Evolutionary conservation across 441 rosid genomes (phyloP), one percentile per base, ranked within the genome.

Genomic region (Arabidopsis lyrata): DNA sequence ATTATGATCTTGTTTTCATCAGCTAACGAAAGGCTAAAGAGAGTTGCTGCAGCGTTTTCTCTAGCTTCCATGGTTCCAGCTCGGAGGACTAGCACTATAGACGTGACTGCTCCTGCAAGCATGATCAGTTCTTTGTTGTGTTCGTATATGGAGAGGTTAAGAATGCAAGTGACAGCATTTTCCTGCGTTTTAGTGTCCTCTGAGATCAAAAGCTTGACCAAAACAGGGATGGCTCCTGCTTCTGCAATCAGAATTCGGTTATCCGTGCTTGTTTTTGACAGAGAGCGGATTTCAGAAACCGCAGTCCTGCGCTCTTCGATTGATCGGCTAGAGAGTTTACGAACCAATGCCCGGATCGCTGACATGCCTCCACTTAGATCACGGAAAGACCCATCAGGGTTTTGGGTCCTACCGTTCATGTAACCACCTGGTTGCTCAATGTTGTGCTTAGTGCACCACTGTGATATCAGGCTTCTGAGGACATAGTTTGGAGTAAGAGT

Each of bases 41-140:
- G 80, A 38, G 97, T 91, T 20, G 97, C 90, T 9, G 99, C 92
- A 2, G 97, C 91, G 91, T 94, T 94, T 79, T 91, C 98, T 71
- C 75, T 90, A 18, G 93, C 86, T 78, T 97, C 85, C 73, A 93
- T 14, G 41, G 87, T 88, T 18, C 98, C 97, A 2, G 84, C 76
- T 75, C 73, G 83, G 70, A 91, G 78, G 61, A 93, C 90, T 65
- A 86, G 80, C 35, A 86, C 95, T 4, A 94, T 80, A 22, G 97
- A 93, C 81, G 81, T 90, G 59, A 90, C 88, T 62, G 91, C 97
- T 42, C 98, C 96, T 0, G 93, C 81, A 2, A 82, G 76, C 52
- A 90, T 90, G 6, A 94, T 87, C 66, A 76, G 53, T 63, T 80
- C 90, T 60, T 91, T 94, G 83, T 90, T 94, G 83, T 88, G 91